phyloP scores from a whole-genome alignment of 129 eudicot species.

The Saposhnikovia divaricata region DNA sequence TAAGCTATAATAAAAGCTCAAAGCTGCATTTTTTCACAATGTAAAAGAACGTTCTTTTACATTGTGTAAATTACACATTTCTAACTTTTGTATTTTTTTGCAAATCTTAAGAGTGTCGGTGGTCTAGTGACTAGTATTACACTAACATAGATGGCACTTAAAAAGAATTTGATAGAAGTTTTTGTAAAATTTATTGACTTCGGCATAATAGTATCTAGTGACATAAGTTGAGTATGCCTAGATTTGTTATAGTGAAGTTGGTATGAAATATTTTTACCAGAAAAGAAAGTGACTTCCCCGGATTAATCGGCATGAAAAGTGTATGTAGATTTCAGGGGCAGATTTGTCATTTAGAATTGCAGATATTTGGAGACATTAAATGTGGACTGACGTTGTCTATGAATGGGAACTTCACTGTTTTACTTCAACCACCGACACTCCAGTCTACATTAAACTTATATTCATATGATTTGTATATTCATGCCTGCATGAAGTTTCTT shows the following conservation, averaged over 20 bases:
- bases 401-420: not conserved
- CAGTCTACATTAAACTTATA: not conserved
- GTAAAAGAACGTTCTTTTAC: too few species aligned
- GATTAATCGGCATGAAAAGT: slow-evolving; percentile 24
- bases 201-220: not conserved
- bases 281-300: slow-evolving; percentile 11
- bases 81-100: not conserved
- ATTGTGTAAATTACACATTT: not conserved
- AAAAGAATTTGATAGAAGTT: not conserved
- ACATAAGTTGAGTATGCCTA: not conserved
- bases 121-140: slow-evolving; percentile 4
- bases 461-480: not conserved
- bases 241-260: slow-evolving; percentile 13
- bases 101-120: slow-evolving; percentile 24
- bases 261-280: slow-evolving; percentile 3
- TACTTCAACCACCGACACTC: not conserved
- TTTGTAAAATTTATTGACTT: not conserved
- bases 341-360: slow-evolving; percentile 25
- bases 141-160: not conserved
- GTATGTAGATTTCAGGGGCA: slow-evolving; percentile 26
- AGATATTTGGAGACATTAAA: not conserved
- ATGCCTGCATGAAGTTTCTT: not conserved
- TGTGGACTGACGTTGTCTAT: not conserved
- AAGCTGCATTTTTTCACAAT: too few species aligned
- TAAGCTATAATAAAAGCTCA: too few species aligned